Percentiles rank a stretch among this genome's conserved stretches.
Evolutionary conservation across 306 rosid species (phyloP).

Genomic region (Quillaja saponaria): DNA sequence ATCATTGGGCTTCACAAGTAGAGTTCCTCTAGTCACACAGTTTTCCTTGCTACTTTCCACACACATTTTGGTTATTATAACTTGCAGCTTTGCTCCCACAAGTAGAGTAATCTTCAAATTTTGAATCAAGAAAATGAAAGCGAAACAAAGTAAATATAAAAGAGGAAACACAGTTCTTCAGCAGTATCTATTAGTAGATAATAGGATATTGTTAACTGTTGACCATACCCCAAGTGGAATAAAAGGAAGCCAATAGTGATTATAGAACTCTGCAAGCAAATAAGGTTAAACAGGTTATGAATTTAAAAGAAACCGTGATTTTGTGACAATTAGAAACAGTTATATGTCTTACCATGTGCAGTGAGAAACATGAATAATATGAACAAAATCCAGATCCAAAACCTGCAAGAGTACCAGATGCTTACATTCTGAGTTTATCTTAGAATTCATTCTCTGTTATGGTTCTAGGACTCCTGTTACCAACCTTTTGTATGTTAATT

Average conservation of each 20-base stretch:
- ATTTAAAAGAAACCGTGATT: too few relatives aligned
- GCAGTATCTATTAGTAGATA: background rate
- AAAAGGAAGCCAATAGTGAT: constrained; percentile 58
- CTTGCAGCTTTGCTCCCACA: constrained; percentile 64
- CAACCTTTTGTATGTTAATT: background rate
- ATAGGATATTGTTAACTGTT: background rate
- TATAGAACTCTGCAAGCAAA: constrained; percentile 39
- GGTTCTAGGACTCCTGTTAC: background rate
- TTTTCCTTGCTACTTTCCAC: constrained; percentile 49
- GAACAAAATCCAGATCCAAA: constrained; percentile 44
- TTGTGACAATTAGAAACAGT: too few relatives aligned
- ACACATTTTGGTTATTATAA: constrained; percentile 61
- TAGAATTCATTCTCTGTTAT: constrained; percentile 10
- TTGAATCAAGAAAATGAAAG: background rate
- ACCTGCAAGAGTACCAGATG: constrained; percentile 30
- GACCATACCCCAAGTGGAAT: constrained; percentile 61
- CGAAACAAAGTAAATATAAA: background rate
- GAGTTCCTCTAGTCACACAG: constrained; percentile 49
- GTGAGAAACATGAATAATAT: constrained; percentile 40
- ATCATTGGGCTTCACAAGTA: constrained; percentile 57
- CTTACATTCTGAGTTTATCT: constrained; percentile 6
- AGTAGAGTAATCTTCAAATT: constrained; percentile 56
- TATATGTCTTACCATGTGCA: constrained; percentile 39
- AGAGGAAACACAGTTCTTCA: background rate
- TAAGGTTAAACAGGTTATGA: background rate